Percentiles rank a stretch among this genome's conserved stretches.
These are phyloP conservation scores for Phtheirospermum japonicum DNA, from an alignment of 257 asterid genomes.

Conservation along the genomic window DNA sequence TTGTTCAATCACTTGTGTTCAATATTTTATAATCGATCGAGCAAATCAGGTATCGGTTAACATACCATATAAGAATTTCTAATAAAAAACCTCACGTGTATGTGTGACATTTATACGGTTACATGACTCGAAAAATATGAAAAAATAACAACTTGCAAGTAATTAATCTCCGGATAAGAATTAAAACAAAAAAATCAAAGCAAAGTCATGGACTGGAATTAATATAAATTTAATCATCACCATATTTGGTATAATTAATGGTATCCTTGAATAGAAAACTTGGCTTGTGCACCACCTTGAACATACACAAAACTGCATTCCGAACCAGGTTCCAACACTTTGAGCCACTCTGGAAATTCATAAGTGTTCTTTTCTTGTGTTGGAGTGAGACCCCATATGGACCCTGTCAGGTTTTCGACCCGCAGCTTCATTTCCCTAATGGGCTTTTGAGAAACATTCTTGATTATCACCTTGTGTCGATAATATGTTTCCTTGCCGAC, in stretches of 20 bases:
- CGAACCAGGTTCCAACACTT: constrained; percentile 53
- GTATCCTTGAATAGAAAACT: constrained; percentile 52
- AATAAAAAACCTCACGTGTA: too few species aligned
- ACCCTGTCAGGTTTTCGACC: constrained; percentile 57
- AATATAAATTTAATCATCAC: too few species aligned
- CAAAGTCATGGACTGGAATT: too few species aligned
- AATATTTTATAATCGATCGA: too few species aligned
- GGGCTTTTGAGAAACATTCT: constrained; percentile 57
- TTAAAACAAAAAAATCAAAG: too few species aligned
- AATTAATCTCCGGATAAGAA: too few species aligned
- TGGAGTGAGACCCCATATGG: constrained; percentile 72
- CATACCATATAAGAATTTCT: too few species aligned
- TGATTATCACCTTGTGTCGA: constrained; percentile 66
- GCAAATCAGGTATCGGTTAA: too few species aligned
- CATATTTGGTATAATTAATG: constrained; percentile 27
- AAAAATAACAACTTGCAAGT: too few species aligned
- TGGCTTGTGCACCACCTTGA: constrained; percentile 89
- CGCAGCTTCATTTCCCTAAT: constrained; percentile 46
- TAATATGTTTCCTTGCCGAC: constrained; percentile 46
- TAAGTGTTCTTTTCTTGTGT: constrained; percentile 49
- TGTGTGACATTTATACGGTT: too few species aligned
- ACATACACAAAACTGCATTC: constrained; percentile 57
- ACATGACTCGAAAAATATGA: too few species aligned
- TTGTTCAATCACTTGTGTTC: too few species aligned
- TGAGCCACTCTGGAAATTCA: constrained; percentile 55